Evolutionary conservation across 164 flowering plant genomes (phyloP), one percentile per base, ranked within the genome.

Genomic region (Vitis amurensis): DNA sequence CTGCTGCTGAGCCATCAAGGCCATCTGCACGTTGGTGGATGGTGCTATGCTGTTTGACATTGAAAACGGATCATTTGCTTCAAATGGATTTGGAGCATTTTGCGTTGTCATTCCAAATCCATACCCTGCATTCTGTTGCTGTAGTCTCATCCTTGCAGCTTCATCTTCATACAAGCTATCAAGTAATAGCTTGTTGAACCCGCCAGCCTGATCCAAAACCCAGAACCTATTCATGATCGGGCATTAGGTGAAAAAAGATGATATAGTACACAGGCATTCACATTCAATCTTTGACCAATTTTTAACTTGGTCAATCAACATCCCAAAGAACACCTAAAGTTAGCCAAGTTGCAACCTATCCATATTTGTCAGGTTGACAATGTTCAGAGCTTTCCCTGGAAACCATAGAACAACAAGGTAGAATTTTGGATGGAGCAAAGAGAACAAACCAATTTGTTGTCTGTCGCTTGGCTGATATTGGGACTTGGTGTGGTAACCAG

Each of bases 111-210:
- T 76, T 15, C 82, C 89, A 64, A 83, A 72, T 14, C 85, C 81
- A 64, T 88, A 89, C 4, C 88, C 93, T 31, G 88, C 88, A 68
- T 85, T 86, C 56, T 81, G 88, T 64, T 79, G 52, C 60, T 92
- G 93, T 8, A 85, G 55, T 55, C 84, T 87, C 71, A 87, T 86
- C 76, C 97, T 80, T 0, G 94, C 76, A 51, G 69, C 66, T 1
- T 83, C 92, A 78, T 96, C 95, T 29, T 91, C 98, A 53, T 96
- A 96, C 73, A 96, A 80, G 82, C 99, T 96, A 69, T 96, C 92
- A 0, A 93, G 93, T 74, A 96, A 80, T 69, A 90, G 82, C 80
- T 74, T 87, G 83, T 96, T 87, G 50, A 96, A 96, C 2, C 98
- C 98, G 44, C 99, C 98, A 14, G 81, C 99, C 98, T 94, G 72